Evolutionary conservation across 768 basidiomycete species (phyloP).

Genomic region (Mrakia hoshinonis): DNA sequence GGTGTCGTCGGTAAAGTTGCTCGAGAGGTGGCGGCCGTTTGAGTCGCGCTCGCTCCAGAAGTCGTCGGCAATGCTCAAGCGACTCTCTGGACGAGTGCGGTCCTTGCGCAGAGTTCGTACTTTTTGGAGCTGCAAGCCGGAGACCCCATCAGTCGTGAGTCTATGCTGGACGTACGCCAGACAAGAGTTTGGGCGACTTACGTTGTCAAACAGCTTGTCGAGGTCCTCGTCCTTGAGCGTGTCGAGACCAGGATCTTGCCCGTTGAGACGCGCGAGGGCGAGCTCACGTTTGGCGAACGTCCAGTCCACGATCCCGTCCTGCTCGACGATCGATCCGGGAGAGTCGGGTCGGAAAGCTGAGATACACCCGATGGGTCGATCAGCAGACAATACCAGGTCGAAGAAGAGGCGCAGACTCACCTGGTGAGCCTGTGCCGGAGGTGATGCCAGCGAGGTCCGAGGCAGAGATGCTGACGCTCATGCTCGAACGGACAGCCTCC

Average conservation of each 20-base stretch:
- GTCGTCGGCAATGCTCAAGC: slow-evolving; percentile 49
- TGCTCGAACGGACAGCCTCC: slow-evolving; percentile 63
- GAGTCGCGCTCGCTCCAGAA: slow-evolving; percentile 72
- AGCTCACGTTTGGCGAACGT: slow-evolving; percentile 93
- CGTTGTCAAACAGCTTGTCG: slow-evolving; percentile 35
- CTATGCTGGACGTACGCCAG: background rate
- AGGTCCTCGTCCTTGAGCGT: slow-evolving; percentile 90
- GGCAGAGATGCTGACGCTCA: slow-evolving; percentile 58
- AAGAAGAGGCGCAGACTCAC: slow-evolving; percentile 29
- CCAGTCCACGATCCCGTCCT: slow-evolving; percentile 71
- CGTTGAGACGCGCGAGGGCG: slow-evolving; percentile 67
- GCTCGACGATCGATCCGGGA: slow-evolving; percentile 53
- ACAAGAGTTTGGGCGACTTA: slow-evolving; percentile 3
- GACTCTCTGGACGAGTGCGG: slow-evolving; percentile 67
- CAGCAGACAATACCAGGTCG: too few species aligned
- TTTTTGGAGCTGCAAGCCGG: slow-evolving; percentile 42
- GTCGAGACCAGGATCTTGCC: slow-evolving; percentile 80
- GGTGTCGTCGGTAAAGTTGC: slow-evolving; percentile 79
- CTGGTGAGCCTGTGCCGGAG: slow-evolving; percentile 38
- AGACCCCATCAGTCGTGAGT: too few species aligned
- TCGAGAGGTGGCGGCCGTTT: slow-evolving; percentile 51
- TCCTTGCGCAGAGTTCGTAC: slow-evolving; percentile 66
- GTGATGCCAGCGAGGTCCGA: slow-evolving; percentile 52
- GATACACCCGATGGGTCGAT: background rate
- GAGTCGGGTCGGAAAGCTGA: slow-evolving; percentile 55